Evolutionary conservation across 129 eudicot genomes (phyloP).

Genomic region (Helichrysum umbraculigerum): DNA sequence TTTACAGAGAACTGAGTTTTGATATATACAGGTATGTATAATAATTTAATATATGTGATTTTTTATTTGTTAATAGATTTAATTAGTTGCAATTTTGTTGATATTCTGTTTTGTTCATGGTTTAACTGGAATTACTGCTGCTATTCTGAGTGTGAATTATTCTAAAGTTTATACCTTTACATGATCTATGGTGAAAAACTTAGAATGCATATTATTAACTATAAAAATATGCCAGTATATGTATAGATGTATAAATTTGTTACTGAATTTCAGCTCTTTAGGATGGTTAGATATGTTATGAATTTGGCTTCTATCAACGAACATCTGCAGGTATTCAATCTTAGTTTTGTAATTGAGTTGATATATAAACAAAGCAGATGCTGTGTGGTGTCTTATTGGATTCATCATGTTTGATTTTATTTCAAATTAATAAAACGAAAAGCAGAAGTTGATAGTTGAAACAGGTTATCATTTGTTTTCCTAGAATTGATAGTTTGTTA

Average conservation of each 20-base stretch:
- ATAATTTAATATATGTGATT: not conserved
- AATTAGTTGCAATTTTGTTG: not conserved
- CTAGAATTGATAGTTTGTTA: too few species aligned
- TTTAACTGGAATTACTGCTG: not conserved
- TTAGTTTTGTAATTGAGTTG: not conserved
- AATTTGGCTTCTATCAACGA: not conserved
- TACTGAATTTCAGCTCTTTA: too few species aligned
- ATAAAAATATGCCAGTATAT: too few species aligned
- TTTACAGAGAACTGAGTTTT: conserved; percentile 58
- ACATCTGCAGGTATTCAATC: not conserved
- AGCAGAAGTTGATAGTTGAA: too few species aligned
- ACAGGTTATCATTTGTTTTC: too few species aligned
- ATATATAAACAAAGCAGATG: not conserved
- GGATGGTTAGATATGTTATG: not conserved
- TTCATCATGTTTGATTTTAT: not conserved
- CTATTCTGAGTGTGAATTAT: not conserved
- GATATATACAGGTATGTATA: conserved; percentile 63
- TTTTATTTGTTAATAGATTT: not conserved
- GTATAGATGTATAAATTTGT: too few species aligned
- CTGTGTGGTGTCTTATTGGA: not conserved
- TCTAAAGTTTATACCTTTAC: too few species aligned
- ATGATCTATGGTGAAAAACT: too few species aligned
- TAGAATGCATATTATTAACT: too few species aligned
- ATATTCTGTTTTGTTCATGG: not conserved
- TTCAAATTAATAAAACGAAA: not conserved